A percentile compares a stretch with the other conserved stretches of the same genome.
Conservation (phyloP, 192 early-diverging fungal species). For the Rhizophagus clarus region DNA sequence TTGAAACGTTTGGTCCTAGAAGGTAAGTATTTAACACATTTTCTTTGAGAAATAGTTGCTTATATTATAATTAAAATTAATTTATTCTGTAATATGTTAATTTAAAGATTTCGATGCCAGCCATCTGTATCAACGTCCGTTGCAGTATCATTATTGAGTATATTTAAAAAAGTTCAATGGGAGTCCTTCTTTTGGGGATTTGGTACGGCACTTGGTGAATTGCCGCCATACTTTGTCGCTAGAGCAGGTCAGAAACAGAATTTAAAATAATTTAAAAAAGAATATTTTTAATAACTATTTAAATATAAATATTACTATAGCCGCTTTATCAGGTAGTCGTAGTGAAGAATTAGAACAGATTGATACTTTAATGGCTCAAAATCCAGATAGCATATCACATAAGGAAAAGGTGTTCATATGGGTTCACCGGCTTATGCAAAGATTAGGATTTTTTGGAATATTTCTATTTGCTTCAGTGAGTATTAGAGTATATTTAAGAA, state of each 20-base stretch:
- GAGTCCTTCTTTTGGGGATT: slow-evolving; percentile 93
- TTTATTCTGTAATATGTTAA: neutral
- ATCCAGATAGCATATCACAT: slow-evolving; percentile 53
- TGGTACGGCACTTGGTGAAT: slow-evolving; percentile 90
- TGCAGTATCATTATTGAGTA: slow-evolving; percentile 58
- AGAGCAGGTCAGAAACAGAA: slow-evolving; percentile 62
- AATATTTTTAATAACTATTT: neutral
- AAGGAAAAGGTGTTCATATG: slow-evolving; percentile 69
- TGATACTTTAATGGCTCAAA: slow-evolving; percentile 51
- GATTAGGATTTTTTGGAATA: slow-evolving; percentile 88
- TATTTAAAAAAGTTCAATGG: slow-evolving; percentile 70
- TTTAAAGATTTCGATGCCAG: slow-evolving; percentile 41
- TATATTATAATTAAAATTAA: neutral
- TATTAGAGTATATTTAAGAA: neutral
- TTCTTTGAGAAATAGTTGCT: neutral
- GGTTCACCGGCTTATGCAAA: slow-evolving; percentile 71
- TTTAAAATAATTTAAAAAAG: no score
- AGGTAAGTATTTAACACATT: slow-evolving; percentile 46
- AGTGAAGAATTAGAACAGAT: slow-evolving; percentile 49
- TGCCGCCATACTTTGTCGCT: slow-evolving; percentile 95
- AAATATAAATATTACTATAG: slow-evolving; percentile 26
- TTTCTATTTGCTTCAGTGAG: slow-evolving; percentile 85
- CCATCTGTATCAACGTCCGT: slow-evolving; percentile 30
- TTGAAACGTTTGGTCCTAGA: slow-evolving; percentile 68
- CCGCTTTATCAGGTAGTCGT: slow-evolving; percentile 57